A percentile compares a stretch with the other conserved stretches of the same genome.
phyloP scores from a whole-genome alignment of 2,329 filamentous ascomycete species.

The Aspergillus alliaceus region DNA sequence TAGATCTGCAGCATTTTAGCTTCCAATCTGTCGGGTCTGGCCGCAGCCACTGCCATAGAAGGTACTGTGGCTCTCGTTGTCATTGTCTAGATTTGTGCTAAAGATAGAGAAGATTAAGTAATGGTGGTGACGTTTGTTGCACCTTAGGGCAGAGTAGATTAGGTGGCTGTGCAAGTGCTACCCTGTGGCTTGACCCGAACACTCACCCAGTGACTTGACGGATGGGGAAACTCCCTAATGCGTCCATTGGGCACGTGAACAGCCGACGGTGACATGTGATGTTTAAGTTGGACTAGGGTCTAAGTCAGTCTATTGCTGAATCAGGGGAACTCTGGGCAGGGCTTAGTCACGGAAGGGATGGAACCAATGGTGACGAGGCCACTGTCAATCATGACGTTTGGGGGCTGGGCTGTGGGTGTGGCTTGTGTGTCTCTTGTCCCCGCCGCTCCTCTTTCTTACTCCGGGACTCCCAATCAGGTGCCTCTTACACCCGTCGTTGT shows the following conservation, averaged over 20 bases:
- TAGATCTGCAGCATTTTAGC: background rate
- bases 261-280: background rate
- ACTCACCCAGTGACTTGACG: background rate
- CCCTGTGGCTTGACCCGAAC: background rate
- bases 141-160: too few species aligned
- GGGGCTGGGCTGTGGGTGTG: background rate
- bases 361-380: background rate
- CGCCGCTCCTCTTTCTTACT: background rate
- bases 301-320: too few species aligned
- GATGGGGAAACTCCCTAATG: background rate
- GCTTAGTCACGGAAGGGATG: background rate
- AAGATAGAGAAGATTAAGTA: background rate
- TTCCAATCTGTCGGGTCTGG: background rate
- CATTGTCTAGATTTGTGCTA: background rate
- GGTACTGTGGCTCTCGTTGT: background rate
- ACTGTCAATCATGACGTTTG: background rate
- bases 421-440: background rate
- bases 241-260: background rate
- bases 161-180: background rate
- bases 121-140: background rate
- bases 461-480: constrained; percentile 5
- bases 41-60: background rate
- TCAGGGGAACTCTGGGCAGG: background rate
- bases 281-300: too few species aligned
- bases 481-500: constrained; percentile 8